Percentiles rank a stretch among this genome's conserved stretches.
Conservation (phyloP, 495 filamentous ascomycete genomes). For the Podospora comata region DNA sequence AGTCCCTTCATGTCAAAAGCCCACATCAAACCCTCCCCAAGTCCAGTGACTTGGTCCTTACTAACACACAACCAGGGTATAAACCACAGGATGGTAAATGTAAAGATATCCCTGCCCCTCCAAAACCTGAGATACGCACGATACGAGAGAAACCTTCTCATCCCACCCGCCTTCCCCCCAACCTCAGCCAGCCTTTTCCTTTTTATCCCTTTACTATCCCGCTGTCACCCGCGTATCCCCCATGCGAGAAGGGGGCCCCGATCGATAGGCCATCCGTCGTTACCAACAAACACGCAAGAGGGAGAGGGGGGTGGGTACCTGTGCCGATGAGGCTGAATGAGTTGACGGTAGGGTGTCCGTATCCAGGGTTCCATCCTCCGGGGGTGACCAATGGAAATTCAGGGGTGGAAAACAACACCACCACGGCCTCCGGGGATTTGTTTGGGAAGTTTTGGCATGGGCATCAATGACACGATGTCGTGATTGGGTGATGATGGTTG, state of each 20-base stretch:
- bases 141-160: too few species aligned
- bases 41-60: too few species aligned
- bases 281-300: not conserved
- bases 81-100: too few species aligned
- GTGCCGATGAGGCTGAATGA: not conserved
- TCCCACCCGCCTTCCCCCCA: too few species aligned
- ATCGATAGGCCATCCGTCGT: not conserved
- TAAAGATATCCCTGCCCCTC: too few species aligned
- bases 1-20: too few species aligned
- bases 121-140: too few species aligned
- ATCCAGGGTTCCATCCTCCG: not conserved
- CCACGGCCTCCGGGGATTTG: not conserved
- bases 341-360: not conserved
- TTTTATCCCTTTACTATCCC: not conserved
- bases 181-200: too few species aligned
- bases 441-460: not conserved
- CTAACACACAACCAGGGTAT: too few species aligned
- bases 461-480: not conserved
- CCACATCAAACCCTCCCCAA: too few species aligned
- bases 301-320: not conserved
- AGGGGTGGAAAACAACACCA: not conserved
- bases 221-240: not conserved
- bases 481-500: not conserved
- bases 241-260: too few species aligned
- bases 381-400: not conserved